A percentile compares a stretch with the other conserved stretches of the same genome.
Evolutionary conservation across 495 filamentous ascomycete genomes (phyloP).

Genomic region (Tuber borchii): DNA sequence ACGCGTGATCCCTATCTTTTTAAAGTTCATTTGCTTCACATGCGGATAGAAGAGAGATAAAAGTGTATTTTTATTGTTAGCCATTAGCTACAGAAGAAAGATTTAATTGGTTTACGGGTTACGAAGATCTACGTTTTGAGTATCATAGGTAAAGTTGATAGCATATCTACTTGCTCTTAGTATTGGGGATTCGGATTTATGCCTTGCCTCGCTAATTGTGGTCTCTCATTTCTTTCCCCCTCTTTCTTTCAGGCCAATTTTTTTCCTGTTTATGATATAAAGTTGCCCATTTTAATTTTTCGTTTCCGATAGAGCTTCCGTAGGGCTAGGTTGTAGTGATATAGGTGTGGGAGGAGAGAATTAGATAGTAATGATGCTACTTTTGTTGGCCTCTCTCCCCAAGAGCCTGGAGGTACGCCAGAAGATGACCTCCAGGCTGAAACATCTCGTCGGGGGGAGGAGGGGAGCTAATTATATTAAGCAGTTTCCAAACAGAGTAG

Average conservation of each 20-base stretch:
- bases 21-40: not conserved
- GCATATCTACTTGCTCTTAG: not conserved
- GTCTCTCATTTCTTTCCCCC: not conserved
- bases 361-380: not conserved
- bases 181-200: not conserved
- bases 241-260: not conserved
- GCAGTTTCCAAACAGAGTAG: conserved; percentile 4
- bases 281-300: not conserved
- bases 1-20: not conserved
- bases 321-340: not conserved
- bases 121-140: not conserved
- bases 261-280: not conserved
- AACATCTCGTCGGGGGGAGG: not conserved
- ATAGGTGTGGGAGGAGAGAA: not conserved
- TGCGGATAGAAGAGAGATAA: not conserved
- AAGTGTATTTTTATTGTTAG: not conserved
- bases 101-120: not conserved
- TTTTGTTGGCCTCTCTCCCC: not conserved
- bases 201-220: not conserved
- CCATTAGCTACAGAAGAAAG: not conserved
- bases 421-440: not conserved
- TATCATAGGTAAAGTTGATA: not conserved
- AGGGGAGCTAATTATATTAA: not conserved
- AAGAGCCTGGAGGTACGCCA: not conserved
- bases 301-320: not conserved